Conservation (phyloP, 176 grass and related monocot genomes). For the Carex parvula region DNA sequence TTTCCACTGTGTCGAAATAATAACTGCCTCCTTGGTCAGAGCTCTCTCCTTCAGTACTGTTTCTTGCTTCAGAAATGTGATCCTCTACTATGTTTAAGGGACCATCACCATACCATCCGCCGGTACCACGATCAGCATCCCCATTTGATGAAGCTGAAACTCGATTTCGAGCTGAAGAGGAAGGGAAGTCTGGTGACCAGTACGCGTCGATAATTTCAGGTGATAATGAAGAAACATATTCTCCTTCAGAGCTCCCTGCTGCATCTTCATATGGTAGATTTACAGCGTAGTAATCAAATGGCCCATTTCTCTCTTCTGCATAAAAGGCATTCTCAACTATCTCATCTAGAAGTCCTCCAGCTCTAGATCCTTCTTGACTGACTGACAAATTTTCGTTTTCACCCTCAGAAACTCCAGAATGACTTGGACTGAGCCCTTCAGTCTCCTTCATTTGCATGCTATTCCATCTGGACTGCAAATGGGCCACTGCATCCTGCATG, state of each 20-base stretch:
- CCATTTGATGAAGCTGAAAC: slow-evolving; percentile 24
- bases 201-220: slow-evolving; percentile 80
- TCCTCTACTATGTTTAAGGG: slow-evolving; percentile 75
- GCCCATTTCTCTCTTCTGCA: slow-evolving; percentile 1
- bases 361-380: slow-evolving; percentile 33
- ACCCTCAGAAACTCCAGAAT: slow-evolving; percentile 41
- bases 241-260: slow-evolving; percentile 38
- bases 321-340: slow-evolving; percentile 88
- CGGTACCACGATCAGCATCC: slow-evolving; percentile 46
- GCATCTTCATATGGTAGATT: slow-evolving; percentile 27
- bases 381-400: slow-evolving; percentile 35
- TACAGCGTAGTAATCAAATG: slow-evolving; percentile 27
- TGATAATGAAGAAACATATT: slow-evolving; percentile 38
- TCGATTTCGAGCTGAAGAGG: slow-evolving; percentile 20
- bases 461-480: slow-evolving; percentile 99
- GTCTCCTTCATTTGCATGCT: slow-evolving; percentile 53
- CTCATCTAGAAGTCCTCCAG: slow-evolving; percentile 81
- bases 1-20: slow-evolving; percentile 35
- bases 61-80: slow-evolving; percentile 66
- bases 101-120: slow-evolving; percentile 66
- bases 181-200: slow-evolving; percentile 47
- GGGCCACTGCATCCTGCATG: slow-evolving; percentile 71
- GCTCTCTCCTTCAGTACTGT: slow-evolving; percentile 17
- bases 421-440: slow-evolving; percentile 28
- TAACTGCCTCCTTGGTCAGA: slow-evolving; percentile 35